phyloP scores from a whole-genome alignment of 2,329 filamentous ascomycete species.

The Ascochyta viciae-villosae region DNA sequence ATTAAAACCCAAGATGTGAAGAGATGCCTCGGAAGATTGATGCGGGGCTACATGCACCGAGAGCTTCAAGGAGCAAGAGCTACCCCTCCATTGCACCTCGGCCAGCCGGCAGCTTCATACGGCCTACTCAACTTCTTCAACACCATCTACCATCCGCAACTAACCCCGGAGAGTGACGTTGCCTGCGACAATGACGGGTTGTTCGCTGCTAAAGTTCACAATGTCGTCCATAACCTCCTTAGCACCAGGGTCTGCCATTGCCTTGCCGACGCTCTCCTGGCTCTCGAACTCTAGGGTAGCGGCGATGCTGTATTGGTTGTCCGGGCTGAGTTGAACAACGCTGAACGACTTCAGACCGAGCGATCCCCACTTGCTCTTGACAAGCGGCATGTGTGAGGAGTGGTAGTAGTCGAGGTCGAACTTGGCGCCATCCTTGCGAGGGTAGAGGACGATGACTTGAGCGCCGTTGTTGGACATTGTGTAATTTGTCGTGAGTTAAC shows the following conservation, averaged over 20 bases:
- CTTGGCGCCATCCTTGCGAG: slow-evolving; percentile 46
- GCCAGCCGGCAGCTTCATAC: slow-evolving; percentile 4
- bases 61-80: slow-evolving; percentile 2
- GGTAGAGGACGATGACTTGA: slow-evolving; percentile 49
- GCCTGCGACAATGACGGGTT: slow-evolving; percentile 41
- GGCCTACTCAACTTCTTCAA: slow-evolving; percentile 6
- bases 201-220: slow-evolving; percentile 45
- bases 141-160: not conserved
- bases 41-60: slow-evolving; percentile 12
- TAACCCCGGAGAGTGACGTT: slow-evolving; percentile 25
- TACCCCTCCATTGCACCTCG: slow-evolving; percentile 16
- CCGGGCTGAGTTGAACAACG: slow-evolving; percentile 29
- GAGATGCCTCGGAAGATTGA: slow-evolving; percentile 19
- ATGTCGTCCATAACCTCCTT: slow-evolving; percentile 50
- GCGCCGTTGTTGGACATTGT: slow-evolving; percentile 25
- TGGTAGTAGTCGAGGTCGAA: slow-evolving; percentile 62
- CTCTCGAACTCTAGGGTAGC: slow-evolving; percentile 35
- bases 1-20: not conserved
- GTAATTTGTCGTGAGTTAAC: not conserved
- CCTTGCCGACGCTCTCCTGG: slow-evolving; percentile 31
- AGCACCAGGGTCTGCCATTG: slow-evolving; percentile 21
- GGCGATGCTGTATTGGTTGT: slow-evolving; percentile 30
- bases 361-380: slow-evolving; percentile 48
- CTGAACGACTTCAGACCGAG: slow-evolving; percentile 48
- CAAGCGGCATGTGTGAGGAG: slow-evolving; percentile 56